Conservation (phyloP, 2,329 filamentous ascomycete genomes). For the Exserohilum turcica region DNA sequence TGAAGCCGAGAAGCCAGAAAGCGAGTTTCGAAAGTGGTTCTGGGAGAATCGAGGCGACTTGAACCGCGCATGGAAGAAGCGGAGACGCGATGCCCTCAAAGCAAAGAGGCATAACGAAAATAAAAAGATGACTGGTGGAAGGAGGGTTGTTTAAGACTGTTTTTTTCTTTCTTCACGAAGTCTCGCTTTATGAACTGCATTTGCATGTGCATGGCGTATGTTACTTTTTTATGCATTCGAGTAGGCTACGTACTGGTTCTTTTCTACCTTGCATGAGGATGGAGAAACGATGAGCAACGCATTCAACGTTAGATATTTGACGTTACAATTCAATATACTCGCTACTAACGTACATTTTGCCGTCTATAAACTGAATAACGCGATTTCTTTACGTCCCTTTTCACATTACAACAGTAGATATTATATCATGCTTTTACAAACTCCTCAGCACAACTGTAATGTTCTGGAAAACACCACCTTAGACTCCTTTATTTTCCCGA, state of each 20-base stretch:
- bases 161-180: not conserved
- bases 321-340: too few species aligned
- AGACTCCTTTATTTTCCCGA: too few species aligned
- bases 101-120: slow-evolving; percentile 65
- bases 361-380: too few species aligned
- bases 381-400: too few species aligned
- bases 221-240: not conserved
- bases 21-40: slow-evolving; percentile 67
- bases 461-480: too few species aligned
- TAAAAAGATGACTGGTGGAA: slow-evolving; percentile 49
- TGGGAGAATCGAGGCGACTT: slow-evolving; percentile 58
- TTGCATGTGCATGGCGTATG: too few species aligned
- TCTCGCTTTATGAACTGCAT: not conserved
- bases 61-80: slow-evolving; percentile 59
- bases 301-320: too few species aligned
- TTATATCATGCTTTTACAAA: too few species aligned
- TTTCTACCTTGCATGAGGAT: too few species aligned
- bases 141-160: not conserved
- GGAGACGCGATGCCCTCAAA: slow-evolving; percentile 64
- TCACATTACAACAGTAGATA: too few species aligned
- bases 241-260: not conserved
- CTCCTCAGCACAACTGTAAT: too few species aligned
- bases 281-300: not conserved
- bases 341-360: too few species aligned
- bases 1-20: slow-evolving; percentile 52